phyloP scores from a whole-genome alignment of 495 filamentous ascomycete species.

The Neurospora sp. region DNA sequence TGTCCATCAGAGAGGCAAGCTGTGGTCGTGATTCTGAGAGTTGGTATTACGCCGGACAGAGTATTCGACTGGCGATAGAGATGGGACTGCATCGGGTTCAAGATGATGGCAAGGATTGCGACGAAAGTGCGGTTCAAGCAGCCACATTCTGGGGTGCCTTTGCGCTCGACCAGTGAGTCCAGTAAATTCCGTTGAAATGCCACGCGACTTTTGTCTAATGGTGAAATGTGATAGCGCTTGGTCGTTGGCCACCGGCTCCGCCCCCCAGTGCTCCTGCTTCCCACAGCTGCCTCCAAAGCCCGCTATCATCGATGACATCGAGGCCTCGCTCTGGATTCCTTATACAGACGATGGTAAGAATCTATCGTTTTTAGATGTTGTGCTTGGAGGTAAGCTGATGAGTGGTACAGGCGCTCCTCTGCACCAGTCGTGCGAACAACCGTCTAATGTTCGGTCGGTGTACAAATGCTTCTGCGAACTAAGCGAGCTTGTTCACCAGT shows the following conservation, averaged over 20 bases:
- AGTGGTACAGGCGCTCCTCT: slow-evolving; percentile 29
- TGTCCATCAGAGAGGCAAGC: slow-evolving; percentile 58
- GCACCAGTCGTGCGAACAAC: slow-evolving; percentile 39
- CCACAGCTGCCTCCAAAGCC: slow-evolving; percentile 48
- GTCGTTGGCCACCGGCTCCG: slow-evolving; percentile 51
- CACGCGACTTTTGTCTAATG: background rate
- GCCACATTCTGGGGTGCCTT: slow-evolving; percentile 68
- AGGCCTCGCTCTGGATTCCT: slow-evolving; percentile 45
- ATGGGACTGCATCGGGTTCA: slow-evolving; percentile 49
- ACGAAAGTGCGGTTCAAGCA: slow-evolving; percentile 51
- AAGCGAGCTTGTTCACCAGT: slow-evolving; percentile 57
- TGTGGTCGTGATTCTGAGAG: slow-evolving; percentile 56
- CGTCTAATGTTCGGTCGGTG: slow-evolving; percentile 46
- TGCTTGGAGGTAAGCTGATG: slow-evolving; percentile 9
- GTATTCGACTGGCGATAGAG: slow-evolving; percentile 55
- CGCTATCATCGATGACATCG: slow-evolving; percentile 42
- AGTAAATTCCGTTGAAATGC: background rate
- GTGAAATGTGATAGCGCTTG: slow-evolving; percentile 39
- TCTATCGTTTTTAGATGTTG: background rate
- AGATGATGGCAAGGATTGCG: slow-evolving; percentile 30
- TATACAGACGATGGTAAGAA: slow-evolving; percentile 47
- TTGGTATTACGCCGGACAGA: slow-evolving; percentile 56
- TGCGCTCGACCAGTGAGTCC: slow-evolving; percentile 55
- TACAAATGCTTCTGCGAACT: slow-evolving; percentile 54
- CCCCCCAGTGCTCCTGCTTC: slow-evolving; percentile 52